Percentiles rank a stretch among this genome's conserved stretches.
Conservation (phyloP, 2,329 filamentous ascomycete genomes). For the Beauveria sp. region DNA sequence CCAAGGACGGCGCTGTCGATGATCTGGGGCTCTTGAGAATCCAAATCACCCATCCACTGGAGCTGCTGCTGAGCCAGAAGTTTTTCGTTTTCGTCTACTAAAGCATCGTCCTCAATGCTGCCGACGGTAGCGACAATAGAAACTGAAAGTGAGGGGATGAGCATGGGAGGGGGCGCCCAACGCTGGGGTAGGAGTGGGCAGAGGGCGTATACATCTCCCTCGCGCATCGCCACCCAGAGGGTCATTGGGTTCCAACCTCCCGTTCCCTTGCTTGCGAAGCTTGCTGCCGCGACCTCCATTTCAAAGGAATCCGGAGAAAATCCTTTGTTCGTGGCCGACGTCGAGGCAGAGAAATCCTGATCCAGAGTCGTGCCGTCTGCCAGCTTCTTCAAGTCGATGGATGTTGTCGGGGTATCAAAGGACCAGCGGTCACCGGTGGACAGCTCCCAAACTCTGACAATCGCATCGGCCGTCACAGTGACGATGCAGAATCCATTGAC, state of each 20-base stretch:
- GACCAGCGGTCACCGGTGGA: slow-evolving; percentile 78
- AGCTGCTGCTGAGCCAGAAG: slow-evolving; percentile 56
- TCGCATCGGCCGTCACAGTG: slow-evolving; percentile 80
- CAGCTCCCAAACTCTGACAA: slow-evolving; percentile 85
- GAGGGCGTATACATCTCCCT: slow-evolving; percentile 87
- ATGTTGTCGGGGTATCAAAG: slow-evolving; percentile 74
- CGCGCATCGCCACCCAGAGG: slow-evolving; percentile 90
- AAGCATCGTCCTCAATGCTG: slow-evolving; percentile 51
- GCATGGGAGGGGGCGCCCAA: slow-evolving; percentile 70
- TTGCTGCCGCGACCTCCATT: slow-evolving; percentile 87
- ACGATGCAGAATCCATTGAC: slow-evolving; percentile 75
- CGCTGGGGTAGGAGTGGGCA: slow-evolving; percentile 82
- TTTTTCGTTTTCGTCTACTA: slow-evolving; percentile 44
- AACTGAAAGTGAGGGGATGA: slow-evolving; percentile 76
- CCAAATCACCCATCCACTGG: slow-evolving; percentile 60
- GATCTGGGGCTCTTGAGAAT: slow-evolving; percentile 53
- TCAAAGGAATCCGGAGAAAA: slow-evolving; percentile 88
- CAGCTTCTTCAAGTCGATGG: slow-evolving; percentile 83
- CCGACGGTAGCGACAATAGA: slow-evolving; percentile 70
- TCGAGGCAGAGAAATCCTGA: slow-evolving; percentile 74
- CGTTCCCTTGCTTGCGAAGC: slow-evolving; percentile 58
- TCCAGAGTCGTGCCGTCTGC: slow-evolving; percentile 75
- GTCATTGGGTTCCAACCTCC: slow-evolving; percentile 97
- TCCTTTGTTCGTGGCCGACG: slow-evolving; percentile 64
- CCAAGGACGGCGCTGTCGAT: slow-evolving; percentile 38